These are phyloP conservation scores for Venturiaceae sp. DNA, from an alignment of 2,329 filamentous ascomycete genomes.

Conservation along the genomic window DNA sequence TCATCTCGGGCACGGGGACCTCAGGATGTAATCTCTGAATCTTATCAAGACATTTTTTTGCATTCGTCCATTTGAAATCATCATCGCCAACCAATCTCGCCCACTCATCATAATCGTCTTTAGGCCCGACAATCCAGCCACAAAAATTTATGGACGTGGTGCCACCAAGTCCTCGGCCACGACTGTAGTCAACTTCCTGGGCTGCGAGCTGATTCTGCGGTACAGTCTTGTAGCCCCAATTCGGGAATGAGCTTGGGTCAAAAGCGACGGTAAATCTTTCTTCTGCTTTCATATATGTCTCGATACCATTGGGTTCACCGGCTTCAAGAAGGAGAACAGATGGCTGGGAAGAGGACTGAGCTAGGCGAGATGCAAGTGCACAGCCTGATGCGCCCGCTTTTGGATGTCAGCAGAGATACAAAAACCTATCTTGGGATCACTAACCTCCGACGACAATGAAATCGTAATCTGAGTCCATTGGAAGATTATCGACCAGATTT, in stretches of 20 bases:
- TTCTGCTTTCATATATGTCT: conserved; percentile 28
- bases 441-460: conserved; percentile 9
- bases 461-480: conserved; percentile 13
- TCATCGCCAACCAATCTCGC: conserved; percentile 45
- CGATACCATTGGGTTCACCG: background rate
- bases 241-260: conserved; percentile 35
- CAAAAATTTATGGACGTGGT: conserved; percentile 33
- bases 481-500: background rate
- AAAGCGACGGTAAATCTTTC: conserved; percentile 44
- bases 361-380: background rate
- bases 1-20: conserved; percentile 31
- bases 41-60: conserved; percentile 24
- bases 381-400: conserved; percentile 1
- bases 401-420: background rate
- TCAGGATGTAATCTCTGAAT: conserved; percentile 33
- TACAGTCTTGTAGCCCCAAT: conserved; percentile 37
- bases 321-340: conserved; percentile 1
- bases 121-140: conserved; percentile 44
- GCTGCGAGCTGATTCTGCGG: conserved; percentile 26
- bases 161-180: conserved; percentile 37
- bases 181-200: conserved; percentile 29
- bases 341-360: background rate
- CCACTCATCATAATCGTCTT: conserved; percentile 55
- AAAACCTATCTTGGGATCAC: background rate
- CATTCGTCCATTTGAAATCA: conserved; percentile 44